phyloP scores from a whole-genome alignment of 164 flowering plant species.

The Malania oleifera region DNA sequence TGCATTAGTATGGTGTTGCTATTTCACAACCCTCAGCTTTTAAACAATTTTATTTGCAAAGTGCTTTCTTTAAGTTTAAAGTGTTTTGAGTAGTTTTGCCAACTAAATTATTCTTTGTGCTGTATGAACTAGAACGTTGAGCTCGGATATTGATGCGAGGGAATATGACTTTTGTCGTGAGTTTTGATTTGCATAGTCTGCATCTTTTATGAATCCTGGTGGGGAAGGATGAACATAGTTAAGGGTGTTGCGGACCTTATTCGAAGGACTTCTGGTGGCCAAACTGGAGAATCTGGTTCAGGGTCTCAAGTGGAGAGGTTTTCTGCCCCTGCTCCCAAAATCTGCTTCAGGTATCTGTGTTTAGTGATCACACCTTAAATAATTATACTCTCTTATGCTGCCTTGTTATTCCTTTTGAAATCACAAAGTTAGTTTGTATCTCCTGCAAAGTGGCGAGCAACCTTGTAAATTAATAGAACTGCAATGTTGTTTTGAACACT shows the following conservation, averaged over 20 bases:
- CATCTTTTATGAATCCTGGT: conserved; percentile 15
- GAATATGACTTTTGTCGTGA: neutral
- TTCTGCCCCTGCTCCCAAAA: conserved; percentile 55
- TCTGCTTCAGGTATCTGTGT: conserved; percentile 60
- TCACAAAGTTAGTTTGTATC: neutral
- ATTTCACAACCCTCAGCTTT: no score
- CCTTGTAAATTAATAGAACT: no score
- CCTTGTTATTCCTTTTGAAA: neutral
- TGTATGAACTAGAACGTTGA: conserved; percentile 7
- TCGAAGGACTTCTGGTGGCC: conserved; percentile 74
- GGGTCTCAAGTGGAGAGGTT: conserved; percentile 46
- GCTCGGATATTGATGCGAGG: conserved; percentile 12
- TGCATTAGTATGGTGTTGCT: no score
- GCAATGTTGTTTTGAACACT: no score
- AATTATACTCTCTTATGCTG: neutral
- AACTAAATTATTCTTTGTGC: conserved; percentile 1
- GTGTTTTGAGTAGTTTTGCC: neutral
- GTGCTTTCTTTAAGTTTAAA: neutral
- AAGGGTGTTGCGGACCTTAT: conserved; percentile 95
- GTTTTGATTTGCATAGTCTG: conserved; percentile 7
- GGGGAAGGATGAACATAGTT: conserved; percentile 75
- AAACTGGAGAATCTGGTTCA: conserved; percentile 43
- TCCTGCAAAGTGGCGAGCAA: no score
- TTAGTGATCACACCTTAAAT: no score
- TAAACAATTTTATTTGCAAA: no score